A percentile compares a stretch with the other conserved stretches of the same genome.
Conservation (phyloP, 1,284 basidiomycete genomes). For the Sporisorium scitamineum region DNA sequence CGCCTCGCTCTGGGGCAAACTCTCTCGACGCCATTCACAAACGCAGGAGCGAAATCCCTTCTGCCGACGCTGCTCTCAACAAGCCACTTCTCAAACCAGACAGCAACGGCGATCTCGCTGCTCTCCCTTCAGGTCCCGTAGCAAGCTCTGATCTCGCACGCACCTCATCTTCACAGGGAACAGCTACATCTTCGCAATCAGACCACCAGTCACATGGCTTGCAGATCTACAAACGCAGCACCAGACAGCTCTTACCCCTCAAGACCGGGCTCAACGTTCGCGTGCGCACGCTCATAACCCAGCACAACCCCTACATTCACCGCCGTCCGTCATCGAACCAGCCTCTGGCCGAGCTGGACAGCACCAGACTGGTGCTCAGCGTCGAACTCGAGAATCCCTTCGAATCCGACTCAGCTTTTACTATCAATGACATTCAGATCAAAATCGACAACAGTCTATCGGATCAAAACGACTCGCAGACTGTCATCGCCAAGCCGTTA, state of each 20-base stretch:
- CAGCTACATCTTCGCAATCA: not conserved
- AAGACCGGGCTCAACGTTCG: conserved; percentile 49
- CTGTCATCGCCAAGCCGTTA: conserved; percentile 16
- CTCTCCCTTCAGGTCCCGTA: not conserved
- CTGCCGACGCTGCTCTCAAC: conserved; percentile 7
- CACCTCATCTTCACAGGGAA: not conserved
- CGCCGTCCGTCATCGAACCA: conserved; percentile 6
- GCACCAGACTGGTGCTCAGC: conserved; percentile 37
- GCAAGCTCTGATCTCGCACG: not conserved
- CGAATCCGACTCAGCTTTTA: conserved; percentile 28
- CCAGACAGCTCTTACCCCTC: conserved; percentile 30
- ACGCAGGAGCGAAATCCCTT: conserved; percentile 17
- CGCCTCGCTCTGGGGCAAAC: conserved; percentile 39
- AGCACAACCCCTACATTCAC: conserved; percentile 15
- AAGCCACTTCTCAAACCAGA: conserved; percentile 12
- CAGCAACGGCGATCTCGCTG: conserved; percentile 43
- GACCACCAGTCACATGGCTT: conserved; percentile 1
- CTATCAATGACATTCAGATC: conserved; percentile 33
- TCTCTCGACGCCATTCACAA: conserved; percentile 28
- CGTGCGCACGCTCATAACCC: conserved; percentile 51
- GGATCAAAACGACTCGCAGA: not conserved
- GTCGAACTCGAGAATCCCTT: conserved; percentile 54
- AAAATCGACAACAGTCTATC: conserved; percentile 13
- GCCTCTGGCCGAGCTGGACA: conserved; percentile 13
- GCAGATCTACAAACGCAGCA: conserved; percentile 47